These are phyloP conservation scores for Psilocybe mexicana DNA, from an alignment of 1,284 basidiomycete genomes.

Conservation along the genomic window DNA sequence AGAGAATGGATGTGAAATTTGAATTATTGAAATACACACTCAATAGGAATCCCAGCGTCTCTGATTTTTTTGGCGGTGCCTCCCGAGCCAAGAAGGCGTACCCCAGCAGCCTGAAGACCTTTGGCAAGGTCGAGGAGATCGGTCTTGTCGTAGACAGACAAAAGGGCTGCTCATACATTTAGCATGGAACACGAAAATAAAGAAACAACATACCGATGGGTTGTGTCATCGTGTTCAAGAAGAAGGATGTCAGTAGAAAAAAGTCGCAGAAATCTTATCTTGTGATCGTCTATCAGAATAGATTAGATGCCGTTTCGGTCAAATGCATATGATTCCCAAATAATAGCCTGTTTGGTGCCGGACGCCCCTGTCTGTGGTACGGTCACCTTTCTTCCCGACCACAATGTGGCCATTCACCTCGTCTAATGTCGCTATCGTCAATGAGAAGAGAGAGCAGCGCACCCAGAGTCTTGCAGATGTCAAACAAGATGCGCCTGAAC, in stretches of 20 bases:
- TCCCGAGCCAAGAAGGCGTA: slow-evolving; percentile 91
- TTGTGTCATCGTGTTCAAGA: slow-evolving; percentile 20
- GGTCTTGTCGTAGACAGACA: slow-evolving; percentile 98
- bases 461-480: slow-evolving; percentile 13
- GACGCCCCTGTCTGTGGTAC: neutral
- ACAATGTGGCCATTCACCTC: slow-evolving; percentile 45
- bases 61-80: slow-evolving; percentile 98
- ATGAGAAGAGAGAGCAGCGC: slow-evolving; percentile 27
- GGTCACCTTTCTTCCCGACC: neutral
- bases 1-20: neutral
- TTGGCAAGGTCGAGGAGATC: slow-evolving; percentile 88
- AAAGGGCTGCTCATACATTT: slow-evolving; percentile 58
- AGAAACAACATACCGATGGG: slow-evolving; percentile 21
- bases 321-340: neutral
- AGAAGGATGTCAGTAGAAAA: slow-evolving; percentile 1
- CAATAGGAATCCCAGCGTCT: slow-evolving; percentile 89
- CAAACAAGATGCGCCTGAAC: slow-evolving; percentile 9
- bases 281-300: slow-evolving; percentile 1
- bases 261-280: neutral
- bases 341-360: neutral
- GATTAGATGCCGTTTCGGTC: slow-evolving; percentile 5
- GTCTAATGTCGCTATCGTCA: slow-evolving; percentile 32
- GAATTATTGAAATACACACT: slow-evolving; percentile 54
- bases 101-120: slow-evolving; percentile 78
- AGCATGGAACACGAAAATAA: neutral